Evolutionary conservation across 2,329 filamentous ascomycete genomes (phyloP), one percentile per base, ranked within the genome.

Genomic region (Neofusicoccum cordaticola): DNA sequence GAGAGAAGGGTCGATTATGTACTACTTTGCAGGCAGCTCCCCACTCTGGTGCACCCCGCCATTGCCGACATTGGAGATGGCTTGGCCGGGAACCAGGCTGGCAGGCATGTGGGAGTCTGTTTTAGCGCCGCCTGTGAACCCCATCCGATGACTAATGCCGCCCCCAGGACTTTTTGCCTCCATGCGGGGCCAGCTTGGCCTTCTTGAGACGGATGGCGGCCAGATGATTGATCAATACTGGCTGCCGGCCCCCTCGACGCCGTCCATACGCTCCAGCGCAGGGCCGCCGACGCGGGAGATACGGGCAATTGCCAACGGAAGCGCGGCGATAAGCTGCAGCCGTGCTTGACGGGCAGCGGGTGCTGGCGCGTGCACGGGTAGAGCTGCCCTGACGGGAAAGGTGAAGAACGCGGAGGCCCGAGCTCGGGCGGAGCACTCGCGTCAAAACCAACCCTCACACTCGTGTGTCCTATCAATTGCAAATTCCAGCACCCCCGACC

Each of bases 31-130:
- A 51, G 19, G 19, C 45, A 13, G 45, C 58, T 62, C 58, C 58
- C 58, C 58, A 62, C 58, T 62, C 56, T 65, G 51, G 61, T 67
- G 65, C 65, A 67, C 71, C 71, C 71, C 71, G 70, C 71, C 64
- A 69, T 69, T 67, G 67, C 68, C 68, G 67, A 64, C 62, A 56
- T 51, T 64, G 47, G 68, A 65, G 48, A 56, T 45, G 34, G 41
- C 44, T 62, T 51, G 45, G 57, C 52, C 15, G 39, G 52, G 37
- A 34, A 34, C 13, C 37, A 17, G 15, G 39, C 52, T 44, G 17
- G 15, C 53, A 45, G 53, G 27, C 27, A 31, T 31, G 27, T 31
- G 4, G 27, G 35, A 41, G 53, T 41, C 11, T 41, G 19, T 12
- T 44, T 35, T 45, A 31, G 52, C 41, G 17, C 31, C n/a, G 34